Percentiles rank a stretch among this genome's conserved stretches.
Evolutionary conservation across 2,329 filamentous ascomycete species (phyloP).

Genomic region (Neospermospora avenae): DNA sequence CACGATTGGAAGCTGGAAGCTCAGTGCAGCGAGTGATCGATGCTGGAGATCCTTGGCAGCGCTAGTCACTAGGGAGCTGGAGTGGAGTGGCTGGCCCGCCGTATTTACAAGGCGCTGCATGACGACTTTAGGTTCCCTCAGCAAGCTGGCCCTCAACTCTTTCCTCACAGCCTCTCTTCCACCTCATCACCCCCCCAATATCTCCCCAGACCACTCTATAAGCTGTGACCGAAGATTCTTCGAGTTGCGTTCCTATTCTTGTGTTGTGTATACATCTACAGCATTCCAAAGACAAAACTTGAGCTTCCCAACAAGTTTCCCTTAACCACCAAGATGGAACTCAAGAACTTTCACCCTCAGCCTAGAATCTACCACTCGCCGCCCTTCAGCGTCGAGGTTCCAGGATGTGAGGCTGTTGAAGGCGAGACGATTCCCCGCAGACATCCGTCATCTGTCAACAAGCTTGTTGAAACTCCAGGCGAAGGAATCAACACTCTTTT

Average conservation of each 20-base stretch:
- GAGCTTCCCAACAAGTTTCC: conserved; percentile 19
- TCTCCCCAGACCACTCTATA: not conserved
- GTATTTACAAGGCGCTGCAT: not conserved
- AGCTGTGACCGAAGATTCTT: not conserved
- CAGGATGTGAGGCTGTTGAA: conserved; percentile 54
- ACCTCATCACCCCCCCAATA: not conserved
- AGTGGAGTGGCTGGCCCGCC: not conserved
- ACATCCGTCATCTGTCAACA: conserved; percentile 54
- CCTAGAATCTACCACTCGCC: conserved; percentile 40
- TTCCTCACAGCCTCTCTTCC: not conserved
- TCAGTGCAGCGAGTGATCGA: not conserved
- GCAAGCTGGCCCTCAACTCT: not conserved
- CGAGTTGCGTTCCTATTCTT: not conserved
- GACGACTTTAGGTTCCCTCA: conserved; percentile 5
- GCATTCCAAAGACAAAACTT: not conserved
- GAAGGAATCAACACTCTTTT: conserved; percentile 66
- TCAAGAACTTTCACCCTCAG: conserved; percentile 33
- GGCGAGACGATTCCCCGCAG: conserved; percentile 70
- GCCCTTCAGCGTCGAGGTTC: conserved; percentile 60
- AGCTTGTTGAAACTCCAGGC: conserved; percentile 51
- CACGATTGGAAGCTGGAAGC: too few relatives aligned
- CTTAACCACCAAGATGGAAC: conserved; percentile 29
- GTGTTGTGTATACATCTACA: conserved; percentile 1
- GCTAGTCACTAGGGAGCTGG: not conserved
- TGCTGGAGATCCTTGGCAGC: not conserved